These are phyloP conservation scores for Penicillium sp. DNA, from an alignment of 2,329 filamentous ascomycete species.

Conservation along the genomic window DNA sequence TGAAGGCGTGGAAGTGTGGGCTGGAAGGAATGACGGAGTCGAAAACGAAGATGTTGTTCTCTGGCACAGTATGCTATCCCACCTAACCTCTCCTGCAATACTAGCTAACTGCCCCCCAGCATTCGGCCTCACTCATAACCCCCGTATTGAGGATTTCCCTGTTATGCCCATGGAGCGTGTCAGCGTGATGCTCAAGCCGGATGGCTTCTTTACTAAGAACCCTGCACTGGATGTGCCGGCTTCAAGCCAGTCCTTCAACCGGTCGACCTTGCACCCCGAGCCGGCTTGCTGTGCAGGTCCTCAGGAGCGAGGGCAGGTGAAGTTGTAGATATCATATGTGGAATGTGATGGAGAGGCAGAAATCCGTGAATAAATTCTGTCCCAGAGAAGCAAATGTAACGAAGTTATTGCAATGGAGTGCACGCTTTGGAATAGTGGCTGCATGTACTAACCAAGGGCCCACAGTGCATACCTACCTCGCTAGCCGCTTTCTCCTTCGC, in stretches of 20 bases:
- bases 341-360: background rate
- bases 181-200: conserved; percentile 41
- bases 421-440: too few species aligned
- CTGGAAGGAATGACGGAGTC: conserved; percentile 41
- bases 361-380: background rate
- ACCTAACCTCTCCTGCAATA: background rate
- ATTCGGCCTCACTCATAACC: conserved; percentile 55
- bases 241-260: conserved; percentile 34
- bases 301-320: conserved; percentile 19
- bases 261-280: conserved; percentile 30
- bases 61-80: conserved; percentile 30
- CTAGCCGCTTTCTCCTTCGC: too few species aligned
- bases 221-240: conserved; percentile 42
- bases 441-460: too few species aligned
- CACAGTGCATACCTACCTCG: too few species aligned
- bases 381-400: background rate
- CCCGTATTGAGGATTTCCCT: conserved; percentile 57
- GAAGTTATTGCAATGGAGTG: background rate
- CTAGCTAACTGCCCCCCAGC: conserved; percentile 18
- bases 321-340: conserved; percentile 17
- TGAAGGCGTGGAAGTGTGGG: conserved; percentile 47
- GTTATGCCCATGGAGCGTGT: conserved; percentile 56
- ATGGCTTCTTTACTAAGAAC: conserved; percentile 46
- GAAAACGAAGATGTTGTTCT: conserved; percentile 40
- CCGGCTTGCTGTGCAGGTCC: conserved; percentile 19